Base-by-base conservation (phyloP, 495 filamentous ascomycete genomes). In the Tricharina praecox region DNA sequence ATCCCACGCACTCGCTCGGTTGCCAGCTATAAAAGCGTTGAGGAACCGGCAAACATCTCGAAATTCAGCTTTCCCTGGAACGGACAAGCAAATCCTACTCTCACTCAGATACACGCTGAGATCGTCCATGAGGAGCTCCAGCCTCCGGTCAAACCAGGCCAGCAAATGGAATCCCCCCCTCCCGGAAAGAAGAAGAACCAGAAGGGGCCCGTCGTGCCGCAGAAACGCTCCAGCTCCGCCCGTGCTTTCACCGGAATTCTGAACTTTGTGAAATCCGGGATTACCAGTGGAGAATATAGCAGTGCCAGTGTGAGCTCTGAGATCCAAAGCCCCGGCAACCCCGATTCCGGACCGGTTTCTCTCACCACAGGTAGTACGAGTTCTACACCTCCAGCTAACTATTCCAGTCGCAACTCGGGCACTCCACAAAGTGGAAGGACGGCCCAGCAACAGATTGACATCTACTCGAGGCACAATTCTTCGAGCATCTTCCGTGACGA, bases 41-140 rank as follows among this genome's bases (percentile, higher is more conserved):
- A 23, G 15, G 20, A 35, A 18, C 30, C 45, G 36, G 21, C 44
- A 10, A 34, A 26, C 9, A 13, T 48, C 48, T 19, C 43, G 3
- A 23, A 35, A 1, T 55, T 49, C 13, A 52, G 24, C 4, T 52
- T 57, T n/a, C 39, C 52, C 10, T 57, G 48, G 54, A 42, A 46
- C 23, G 40, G 40, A 13, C 1, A 11, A 25, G 19, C 4, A 9
- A 3, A 23, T 26, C 24, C 40, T 25, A 15, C 34, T 43, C 40
- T 11, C 10, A 24, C 20, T 26, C 20, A 11, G 10, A 20, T 43
- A 43, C 19, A 23, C 11, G 19, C 40, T 13, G 40, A 43, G 40
- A 43, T 26, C 2, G 40, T 43, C 26, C 24, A 11, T 3, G 40
- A 43, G 26, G 40, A 43, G 20, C 21, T 10, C 5, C 37, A 40